Conservation (phyloP, 352 stramenopile species). For the Pythium volutum region DNA sequence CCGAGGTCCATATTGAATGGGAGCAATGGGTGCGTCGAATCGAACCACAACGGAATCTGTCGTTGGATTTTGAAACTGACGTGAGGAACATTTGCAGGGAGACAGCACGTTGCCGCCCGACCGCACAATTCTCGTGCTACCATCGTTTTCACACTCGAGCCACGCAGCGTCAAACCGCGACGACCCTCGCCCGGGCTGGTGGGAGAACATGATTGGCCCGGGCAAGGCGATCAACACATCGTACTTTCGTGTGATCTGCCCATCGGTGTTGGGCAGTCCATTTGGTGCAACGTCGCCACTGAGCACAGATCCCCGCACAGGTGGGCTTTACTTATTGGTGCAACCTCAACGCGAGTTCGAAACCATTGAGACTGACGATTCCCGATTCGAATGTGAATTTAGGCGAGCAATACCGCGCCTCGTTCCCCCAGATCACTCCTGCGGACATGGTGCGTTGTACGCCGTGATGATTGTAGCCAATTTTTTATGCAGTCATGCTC, state of each 20-base stretch:
- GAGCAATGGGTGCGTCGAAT: constrained; percentile 61
- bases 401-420: constrained; percentile 57
- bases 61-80: not conserved
- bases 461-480: not conserved
- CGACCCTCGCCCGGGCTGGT: constrained; percentile 80
- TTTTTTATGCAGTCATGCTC: not conserved
- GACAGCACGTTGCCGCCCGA: constrained; percentile 64
- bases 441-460: constrained; percentile 64
- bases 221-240: constrained; percentile 87
- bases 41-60: not conserved
- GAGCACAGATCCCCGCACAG: constrained; percentile 53
- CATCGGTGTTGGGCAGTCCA: constrained; percentile 79
- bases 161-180: constrained; percentile 81
- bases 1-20: constrained; percentile 67
- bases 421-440: constrained; percentile 82
- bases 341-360: not conserved
- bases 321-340: constrained; percentile 4
- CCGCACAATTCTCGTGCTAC: constrained; percentile 78
- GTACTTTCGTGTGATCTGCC: constrained; percentile 85
- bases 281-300: constrained; percentile 82
- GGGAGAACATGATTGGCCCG: constrained; percentile 86
- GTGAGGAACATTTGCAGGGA: constrained; percentile 25
- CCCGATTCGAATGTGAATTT: not conserved
- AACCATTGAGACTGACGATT: not conserved
- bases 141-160: constrained; percentile 86